These are phyloP conservation scores for Colletotrichum sp. DNA, from an alignment of 2,329 filamentous ascomycete genomes.

Conservation along the genomic window DNA sequence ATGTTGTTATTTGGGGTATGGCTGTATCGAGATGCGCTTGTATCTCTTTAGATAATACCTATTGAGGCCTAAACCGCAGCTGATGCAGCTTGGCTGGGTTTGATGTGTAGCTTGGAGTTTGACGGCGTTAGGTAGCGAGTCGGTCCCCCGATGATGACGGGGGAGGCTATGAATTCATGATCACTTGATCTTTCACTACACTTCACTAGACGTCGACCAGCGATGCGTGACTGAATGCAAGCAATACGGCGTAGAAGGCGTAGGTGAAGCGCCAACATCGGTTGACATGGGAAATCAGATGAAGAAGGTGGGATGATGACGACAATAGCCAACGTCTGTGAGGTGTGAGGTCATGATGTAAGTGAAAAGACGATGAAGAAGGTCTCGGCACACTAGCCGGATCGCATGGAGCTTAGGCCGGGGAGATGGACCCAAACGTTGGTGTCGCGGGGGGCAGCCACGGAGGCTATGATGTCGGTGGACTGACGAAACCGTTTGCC, in stretches of 20 bases:
- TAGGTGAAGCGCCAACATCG: too few relatives aligned
- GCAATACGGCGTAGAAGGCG: too few relatives aligned
- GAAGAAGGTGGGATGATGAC: not conserved
- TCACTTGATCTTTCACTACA: not conserved
- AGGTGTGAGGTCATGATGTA: slow-evolving; percentile 5
- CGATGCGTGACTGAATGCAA: not conserved
- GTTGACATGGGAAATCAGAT: not conserved
- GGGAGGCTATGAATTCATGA: not conserved
- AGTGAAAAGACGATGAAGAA: not conserved
- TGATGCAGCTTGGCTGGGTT: not conserved
- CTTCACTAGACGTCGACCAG: too few relatives aligned
- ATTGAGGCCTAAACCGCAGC: not conserved
- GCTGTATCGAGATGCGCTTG: not conserved
- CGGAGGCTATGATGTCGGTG: slow-evolving; percentile 17
- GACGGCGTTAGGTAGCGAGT: not conserved
- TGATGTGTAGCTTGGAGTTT: not conserved
- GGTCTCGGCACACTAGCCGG: not conserved
- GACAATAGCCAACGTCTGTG: not conserved
- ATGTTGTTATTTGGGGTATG: not conserved
- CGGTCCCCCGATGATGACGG: not conserved
- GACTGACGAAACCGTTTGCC: not conserved
- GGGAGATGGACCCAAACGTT: not conserved
- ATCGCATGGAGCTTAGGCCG: slow-evolving; percentile 6
- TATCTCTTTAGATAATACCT: not conserved
- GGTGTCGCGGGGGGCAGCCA: not conserved